Percentiles rank a stretch among this genome's conserved stretches.
Evolutionary conservation across 1,139 yeast species (phyloP).

Genomic region (Protomyces macrosporus): DNA sequence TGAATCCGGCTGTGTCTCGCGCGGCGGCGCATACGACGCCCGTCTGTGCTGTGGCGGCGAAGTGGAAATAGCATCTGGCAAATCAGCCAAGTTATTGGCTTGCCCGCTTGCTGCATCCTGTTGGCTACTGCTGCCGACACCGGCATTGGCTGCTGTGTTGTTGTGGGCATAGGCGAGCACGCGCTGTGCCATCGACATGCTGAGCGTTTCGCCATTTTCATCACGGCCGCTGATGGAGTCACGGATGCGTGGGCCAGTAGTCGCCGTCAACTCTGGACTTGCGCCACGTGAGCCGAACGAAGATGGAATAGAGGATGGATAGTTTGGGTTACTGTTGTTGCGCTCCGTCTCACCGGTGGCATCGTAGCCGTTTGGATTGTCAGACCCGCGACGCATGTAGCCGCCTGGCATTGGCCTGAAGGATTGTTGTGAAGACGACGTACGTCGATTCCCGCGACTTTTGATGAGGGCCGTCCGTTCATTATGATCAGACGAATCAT

Average conservation of each 20-base stretch:
- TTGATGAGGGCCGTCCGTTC: constrained; percentile 18
- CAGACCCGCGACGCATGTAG: constrained; percentile 3
- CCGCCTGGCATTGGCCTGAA: not conserved
- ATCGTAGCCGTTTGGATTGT: constrained; percentile 4
- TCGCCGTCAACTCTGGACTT: not conserved
- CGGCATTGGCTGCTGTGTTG: not conserved
- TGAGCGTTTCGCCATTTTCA: constrained; percentile 11
- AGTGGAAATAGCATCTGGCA: constrained; percentile 15
- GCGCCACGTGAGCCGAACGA: constrained; percentile 19
- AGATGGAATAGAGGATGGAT: constrained; percentile 24
- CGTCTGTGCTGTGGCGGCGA: constrained; percentile 8
- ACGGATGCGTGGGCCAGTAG: not conserved
- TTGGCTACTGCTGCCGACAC: not conserved
- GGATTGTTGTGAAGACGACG: constrained; percentile 21
- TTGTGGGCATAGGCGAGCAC: constrained; percentile 12
- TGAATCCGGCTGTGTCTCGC: constrained; percentile 2
- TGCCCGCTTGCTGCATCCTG: not conserved
- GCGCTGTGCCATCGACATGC: constrained; percentile 24
- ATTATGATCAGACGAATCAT: constrained; percentile 7
- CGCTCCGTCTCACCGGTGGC: constrained; percentile 3
- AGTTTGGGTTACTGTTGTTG: not conserved
- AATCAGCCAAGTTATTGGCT: constrained; percentile 4
- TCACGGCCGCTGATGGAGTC: constrained; percentile 18
- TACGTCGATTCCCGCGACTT: constrained; percentile 3
- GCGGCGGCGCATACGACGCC: not conserved